Base-by-base conservation (phyloP, 2,329 filamentous ascomycete genomes). In the Cyphellophora attinorum region DNA sequence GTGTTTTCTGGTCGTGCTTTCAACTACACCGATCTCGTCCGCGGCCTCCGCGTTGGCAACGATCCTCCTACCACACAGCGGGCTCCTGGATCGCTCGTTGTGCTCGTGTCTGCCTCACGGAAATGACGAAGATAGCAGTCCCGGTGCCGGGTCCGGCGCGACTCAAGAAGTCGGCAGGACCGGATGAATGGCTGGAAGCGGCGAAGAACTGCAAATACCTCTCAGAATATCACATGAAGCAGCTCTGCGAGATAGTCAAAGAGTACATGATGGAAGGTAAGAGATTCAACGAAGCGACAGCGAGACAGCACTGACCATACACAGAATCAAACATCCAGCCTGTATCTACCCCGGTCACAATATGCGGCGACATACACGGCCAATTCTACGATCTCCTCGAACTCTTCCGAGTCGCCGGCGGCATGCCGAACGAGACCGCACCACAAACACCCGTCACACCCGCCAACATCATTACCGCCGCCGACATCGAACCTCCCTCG, bases 341-440 rank as follows among this genome's bases (percentile, higher is more conserved):
- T n/a, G 89, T 98, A 13, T 78, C 82, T 35, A 94, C 91, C 0
- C 91, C 91, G 5, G 91, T 98, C 44, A 98, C 91, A 4, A 82
- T 98, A 44, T 96, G 91, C 55, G 91, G 91, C 55, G 91, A 98
- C 57, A 96, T 98, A 44, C 91, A 98, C 62, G 91, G 91, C 51
- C 91, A 98, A 64, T 96, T 96, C 60, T 96, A 98, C 64, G 91
- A 98, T 59, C 71, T 98, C 6, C 76, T 96, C 42, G 91, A 98
- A 67, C 77, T 98, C 32, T 98, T 98, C 63, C 81, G 88, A 35
- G 89, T 98, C 27, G 86, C 89, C 30, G 91, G 91, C 41, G 91
- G 91, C 46, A 95, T 96, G 84, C 91, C 91, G 8, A 85, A 85
- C 51, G 83, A 93, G 49, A 50, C 59, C n/a, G 40, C 41, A 8